phyloP scores from a whole-genome alignment of 1,284 basidiomycete genomes.

The Ganoderma lingzhi region DNA sequence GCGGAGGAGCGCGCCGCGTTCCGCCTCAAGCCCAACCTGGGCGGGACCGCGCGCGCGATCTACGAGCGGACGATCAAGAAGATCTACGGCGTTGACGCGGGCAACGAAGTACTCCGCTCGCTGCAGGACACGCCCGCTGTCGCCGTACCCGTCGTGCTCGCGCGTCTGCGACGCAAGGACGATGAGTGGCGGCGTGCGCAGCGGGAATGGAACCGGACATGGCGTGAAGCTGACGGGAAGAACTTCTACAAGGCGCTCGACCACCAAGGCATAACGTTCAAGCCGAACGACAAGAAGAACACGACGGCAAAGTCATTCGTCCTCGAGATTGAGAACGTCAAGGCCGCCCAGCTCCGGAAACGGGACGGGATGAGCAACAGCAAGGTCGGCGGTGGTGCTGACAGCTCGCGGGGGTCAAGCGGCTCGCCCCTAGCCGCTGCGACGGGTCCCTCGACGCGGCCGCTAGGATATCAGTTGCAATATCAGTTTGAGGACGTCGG shows the following conservation, averaged over 20 bases:
- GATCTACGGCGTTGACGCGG: constrained; percentile 89
- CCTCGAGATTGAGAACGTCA: constrained; percentile 85
- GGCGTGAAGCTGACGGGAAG: constrained; percentile 96
- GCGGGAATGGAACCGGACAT: constrained; percentile 96
- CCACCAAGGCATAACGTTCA: constrained; percentile 95
- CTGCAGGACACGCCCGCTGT: constrained; percentile 93
- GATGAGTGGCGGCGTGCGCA: constrained; percentile 97
- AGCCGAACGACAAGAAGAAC: constrained; percentile 95
- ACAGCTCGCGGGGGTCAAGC: constrained; percentile 20
- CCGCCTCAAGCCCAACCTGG: constrained; percentile 89
- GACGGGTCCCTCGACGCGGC: constrained; percentile 14
- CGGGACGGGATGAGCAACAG: constrained; percentile 50
- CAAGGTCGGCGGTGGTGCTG: constrained; percentile 44
- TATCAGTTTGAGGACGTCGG: constrained; percentile 83
- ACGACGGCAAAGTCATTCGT: constrained; percentile 93
- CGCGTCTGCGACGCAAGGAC: constrained; percentile 92
- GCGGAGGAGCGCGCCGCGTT: constrained; percentile 87
- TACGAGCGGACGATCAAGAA: constrained; percentile 97
- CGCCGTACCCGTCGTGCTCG: constrained; percentile 92
- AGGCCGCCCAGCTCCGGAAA: constrained; percentile 71
- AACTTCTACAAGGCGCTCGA: constrained; percentile 99
- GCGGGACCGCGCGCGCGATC: constrained; percentile 87
- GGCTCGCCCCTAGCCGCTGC: constrained; percentile 16
- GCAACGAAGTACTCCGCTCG: constrained; percentile 87
- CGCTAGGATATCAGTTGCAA: constrained; percentile 76